Evolutionary conservation across 768 basidiomycete species (phyloP).

Genomic region (Cystoderma amianthinum): DNA sequence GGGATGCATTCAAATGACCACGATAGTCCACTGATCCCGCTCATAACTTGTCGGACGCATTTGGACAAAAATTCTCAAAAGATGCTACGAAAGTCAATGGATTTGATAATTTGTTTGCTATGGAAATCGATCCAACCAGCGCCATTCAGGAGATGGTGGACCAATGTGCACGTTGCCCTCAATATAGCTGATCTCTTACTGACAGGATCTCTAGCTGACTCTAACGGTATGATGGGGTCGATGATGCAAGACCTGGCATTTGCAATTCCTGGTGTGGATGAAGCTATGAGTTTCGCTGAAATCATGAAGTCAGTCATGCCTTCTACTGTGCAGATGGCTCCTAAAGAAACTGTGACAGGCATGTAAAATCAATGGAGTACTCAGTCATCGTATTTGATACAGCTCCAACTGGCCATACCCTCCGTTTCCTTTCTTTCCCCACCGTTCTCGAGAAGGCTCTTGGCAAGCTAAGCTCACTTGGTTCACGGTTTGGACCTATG

Average conservation of each 20-base stretch:
- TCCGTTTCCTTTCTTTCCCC: constrained; percentile 98
- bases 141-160: constrained; percentile 99
- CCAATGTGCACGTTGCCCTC: constrained; percentile 41
- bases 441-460: constrained; percentile 96
- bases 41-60: constrained; percentile 97
- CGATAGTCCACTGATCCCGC: constrained; percentile 96
- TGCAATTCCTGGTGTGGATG: constrained; percentile 98
- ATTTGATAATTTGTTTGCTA: constrained; percentile 92
- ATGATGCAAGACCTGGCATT: constrained; percentile 99
- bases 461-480: constrained; percentile 89
- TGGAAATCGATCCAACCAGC: constrained; percentile 99
- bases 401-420: constrained; percentile 96
- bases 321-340: neutral
- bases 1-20: neutral
- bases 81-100: constrained; percentile 98
- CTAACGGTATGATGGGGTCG: constrained; percentile 92
- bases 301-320: constrained; percentile 82
- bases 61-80: constrained; percentile 98
- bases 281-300: constrained; percentile 99
- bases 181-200: constrained; percentile 3
- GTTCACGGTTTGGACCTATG: constrained; percentile 96
- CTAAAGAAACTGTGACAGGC: constrained; percentile 39
- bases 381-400: constrained; percentile 99
- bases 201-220: constrained; percentile 50
- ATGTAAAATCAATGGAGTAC: constrained; percentile 99